Base-by-base conservation (phyloP, 2,329 filamentous ascomycete genomes). In the Clarireedia homoeocarpa region DNA sequence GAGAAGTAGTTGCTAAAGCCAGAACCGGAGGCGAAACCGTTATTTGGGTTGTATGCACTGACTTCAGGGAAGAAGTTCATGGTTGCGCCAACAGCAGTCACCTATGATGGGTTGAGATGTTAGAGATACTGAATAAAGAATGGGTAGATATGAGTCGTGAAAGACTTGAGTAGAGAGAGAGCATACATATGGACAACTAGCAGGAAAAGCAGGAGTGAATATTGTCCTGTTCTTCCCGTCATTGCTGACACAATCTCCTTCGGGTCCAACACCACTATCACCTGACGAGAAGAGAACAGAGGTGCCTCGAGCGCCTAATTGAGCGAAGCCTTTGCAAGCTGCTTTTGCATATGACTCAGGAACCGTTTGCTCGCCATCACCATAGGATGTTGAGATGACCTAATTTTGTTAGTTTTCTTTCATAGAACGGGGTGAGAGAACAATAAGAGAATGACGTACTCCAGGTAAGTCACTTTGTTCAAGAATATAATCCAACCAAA, bases 41-140 rank as follows among this genome's bases (percentile, higher is more conserved):
- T 56, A 17, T 72, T 70, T 3, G 53, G 14, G 30, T 58, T 55
- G 14, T 34, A 49, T 10, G 78, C 73, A 2, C 71, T 76, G 1
- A 61, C 62, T 4, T 75, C 70, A 1, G 73, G 73, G 2, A 69
- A 65, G 1, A 65, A 62, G 12, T 40, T 26, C 2, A 61, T 61
- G 26, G 67, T 71, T 1, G 65, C 84, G n/a, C 85, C 85, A 1
- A 88, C 78, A 2, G 77, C 71, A 1, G 85, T 88, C 12, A 88
- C 79, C 44, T 42, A 12, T 34, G 30, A 34, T 34, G 10, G 10
- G 14, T 34, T 34, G 30, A 14, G 30, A 10, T 34, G 30, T 34
- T 34, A 34, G 30, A 34, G 4, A 34, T 12, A 34, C 10, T 12
- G 30, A 34, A 30, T 3, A 34, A 34, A 9, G 9, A 34, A 34